Evolutionary conservation across 441 rosid genomes (phyloP).

Genomic region (Sinapis alba): DNA sequence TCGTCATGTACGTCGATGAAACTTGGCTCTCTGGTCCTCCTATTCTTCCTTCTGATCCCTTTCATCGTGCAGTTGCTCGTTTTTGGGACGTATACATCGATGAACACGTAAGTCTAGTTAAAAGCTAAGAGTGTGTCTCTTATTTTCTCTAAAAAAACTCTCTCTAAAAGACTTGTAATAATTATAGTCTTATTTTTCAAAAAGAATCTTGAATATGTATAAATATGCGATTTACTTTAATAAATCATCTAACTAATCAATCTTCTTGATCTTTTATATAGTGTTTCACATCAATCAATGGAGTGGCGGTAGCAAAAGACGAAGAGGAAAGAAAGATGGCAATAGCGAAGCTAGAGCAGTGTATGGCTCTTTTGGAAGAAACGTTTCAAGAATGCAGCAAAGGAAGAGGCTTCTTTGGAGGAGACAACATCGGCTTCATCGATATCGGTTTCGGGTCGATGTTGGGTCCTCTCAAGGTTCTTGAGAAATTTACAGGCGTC

Average conservation of each 20-base stretch:
- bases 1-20: conserved; percentile 49
- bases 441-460: conserved; percentile 74
- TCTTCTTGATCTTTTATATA: conserved; percentile 15
- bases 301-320: conserved; percentile 37
- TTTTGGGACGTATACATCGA: conserved; percentile 57
- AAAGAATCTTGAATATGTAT: background rate
- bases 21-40: conserved; percentile 48
- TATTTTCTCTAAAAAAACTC: no score
- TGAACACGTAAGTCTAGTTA: conserved; percentile 58
- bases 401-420: conserved; percentile 77
- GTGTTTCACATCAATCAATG: conserved; percentile 60
- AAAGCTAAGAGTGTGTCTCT: no score
- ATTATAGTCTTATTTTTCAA: no score
- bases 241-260: background rate
- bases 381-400: conserved; percentile 56
- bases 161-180: no score
- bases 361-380: conserved; percentile 58
- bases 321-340: conserved; percentile 50
- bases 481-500: conserved; percentile 38
- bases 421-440: conserved; percentile 63
- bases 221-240: background rate
- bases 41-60: conserved; percentile 48
- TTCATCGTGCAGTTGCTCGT: conserved; percentile 54
- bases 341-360: conserved; percentile 43
- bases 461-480: conserved; percentile 61